Base-by-base conservation (phyloP, 1,284 basidiomycete genomes). In the Ceratorhiza oryzae-sativae region DNA sequence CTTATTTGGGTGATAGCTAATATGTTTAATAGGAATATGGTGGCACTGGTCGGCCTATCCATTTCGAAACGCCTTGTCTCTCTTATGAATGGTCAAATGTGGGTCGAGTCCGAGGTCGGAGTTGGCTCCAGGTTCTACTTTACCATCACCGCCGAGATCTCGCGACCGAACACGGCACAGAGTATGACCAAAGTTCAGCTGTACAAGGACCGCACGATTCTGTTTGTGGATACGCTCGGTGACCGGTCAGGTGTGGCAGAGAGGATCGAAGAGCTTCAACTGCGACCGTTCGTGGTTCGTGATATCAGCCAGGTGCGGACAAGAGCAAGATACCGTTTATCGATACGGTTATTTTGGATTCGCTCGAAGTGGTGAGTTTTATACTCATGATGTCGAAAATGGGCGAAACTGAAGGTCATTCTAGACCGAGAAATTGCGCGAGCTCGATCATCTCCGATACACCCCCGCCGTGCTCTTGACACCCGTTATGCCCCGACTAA, bases 51-150 rank as follows among this genome's bases (percentile, higher is more conserved):
- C 86, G 97, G 97, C n/a, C 84, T 99, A 73, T 95, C 93, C 13
- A 95, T 96, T 77, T 96, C 94, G 39, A 95, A 98, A 78, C 91
- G 97, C 0, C 89, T 99, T 23, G 97, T 98, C 59, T 93, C 91
- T 75, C 90, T 99, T 76, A 99, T 99, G 97, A 90, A 93, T 77
- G 97, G 97, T 72, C 95, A 97, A 78, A 93, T 99, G 84, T 99
- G 97, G 97, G 97, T 99, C 56, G 93, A 97, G 80, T 92, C 90
- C 73, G 94, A 97, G 79, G 89, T 94, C 75, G 88, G 92, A 62
- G 92, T 93, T 77, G 97, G 97, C 15, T 94, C 91, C 80, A 91
- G 93, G 80, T 99, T 99, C 87, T 97, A 93, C 89, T 99, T 98
- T 84, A 96, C 94, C 27, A 94, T 96, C 82, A 89, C 88, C 1